phyloP scores from a whole-genome alignment of 2,329 filamentous ascomycete genomes.

The Ophiostoma pallidulum region DNA sequence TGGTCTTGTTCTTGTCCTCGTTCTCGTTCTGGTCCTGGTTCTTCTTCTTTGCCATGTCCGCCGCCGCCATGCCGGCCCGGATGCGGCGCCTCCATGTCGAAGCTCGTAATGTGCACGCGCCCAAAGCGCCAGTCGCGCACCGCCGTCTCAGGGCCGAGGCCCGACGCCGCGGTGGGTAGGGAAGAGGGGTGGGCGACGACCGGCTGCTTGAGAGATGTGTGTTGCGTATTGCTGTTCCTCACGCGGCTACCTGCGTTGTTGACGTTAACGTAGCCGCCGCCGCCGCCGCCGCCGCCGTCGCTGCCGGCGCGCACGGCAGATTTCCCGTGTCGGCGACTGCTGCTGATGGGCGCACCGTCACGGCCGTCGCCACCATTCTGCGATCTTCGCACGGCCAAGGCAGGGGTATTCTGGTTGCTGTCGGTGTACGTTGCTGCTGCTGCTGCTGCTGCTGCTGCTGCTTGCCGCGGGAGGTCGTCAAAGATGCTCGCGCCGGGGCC shows the following conservation, averaged over 20 bases:
- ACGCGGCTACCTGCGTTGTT: neutral
- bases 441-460: slow-evolving; percentile 18
- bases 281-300: slow-evolving; percentile 3
- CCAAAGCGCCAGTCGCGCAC: slow-evolving; percentile 72
- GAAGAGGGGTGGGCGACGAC: no score
- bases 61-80: slow-evolving; percentile 15
- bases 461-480: slow-evolving; percentile 44
- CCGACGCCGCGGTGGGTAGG: slow-evolving; percentile 21
- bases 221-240: neutral
- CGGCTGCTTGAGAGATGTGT: no score
- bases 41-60: neutral
- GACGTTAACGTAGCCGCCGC: no score
- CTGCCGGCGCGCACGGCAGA: neutral
- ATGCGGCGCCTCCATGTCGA: slow-evolving; percentile 52
- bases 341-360: no score
- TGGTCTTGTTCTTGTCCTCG: slow-evolving; percentile 3
- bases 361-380: neutral
- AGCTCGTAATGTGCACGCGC: slow-evolving; percentile 66
- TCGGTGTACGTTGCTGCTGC: no score
- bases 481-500: slow-evolving; percentile 41
- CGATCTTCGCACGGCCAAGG: neutral
- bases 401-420: no score
- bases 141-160: slow-evolving; percentile 40
- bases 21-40: slow-evolving; percentile 10
- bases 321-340: neutral